Evolutionary conservation across 202 grass and related monocot genomes (phyloP), one percentile per base, ranked within the genome.

Genomic region (Zoysia matrella): DNA sequence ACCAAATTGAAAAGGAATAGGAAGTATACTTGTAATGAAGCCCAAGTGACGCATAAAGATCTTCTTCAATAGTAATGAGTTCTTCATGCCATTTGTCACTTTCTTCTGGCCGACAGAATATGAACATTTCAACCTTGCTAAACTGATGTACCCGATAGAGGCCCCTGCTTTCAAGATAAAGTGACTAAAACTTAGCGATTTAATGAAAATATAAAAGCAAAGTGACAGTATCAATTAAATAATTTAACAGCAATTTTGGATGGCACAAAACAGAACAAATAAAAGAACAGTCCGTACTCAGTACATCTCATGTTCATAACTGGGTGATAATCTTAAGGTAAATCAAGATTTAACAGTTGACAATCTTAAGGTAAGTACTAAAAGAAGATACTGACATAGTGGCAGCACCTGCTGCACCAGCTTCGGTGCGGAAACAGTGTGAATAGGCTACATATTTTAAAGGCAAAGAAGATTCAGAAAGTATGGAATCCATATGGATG

Each of bases 71-170:
- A 3, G 77, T 82, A 78, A 95, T 95, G 68, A 99, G 90, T 81
- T 99, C 92, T 82, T 99, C 89, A 83, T 95, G 96, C 80, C 87
- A 93, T 69, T 74, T 75, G 43, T 94, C 75, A 45, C 96, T 99
- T 50, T 99, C 95, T 74, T 98, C 90, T 45, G 90, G 90, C 22
- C 68, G 84, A 74, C 92, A 98, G 69, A 95, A 98, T 72, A 98
- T 76, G 15, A 98, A 98, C 92, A 98, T 98, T 80, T 98, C 95
- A 71, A 98, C 95, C 93, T 98, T 95, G 80, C 92, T 98, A 76
- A 98, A 98, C 76, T 98, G 95, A 74, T 98, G 95, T 48, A 98
- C 92, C 52, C 90, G 86, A 79, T 98, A 98, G n/a, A 98, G 88
- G 36, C 90, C 95, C 83, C 89, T 98, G 74, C 30, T 36, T 76